Conservation (phyloP, 306 rosid genomes). For the Cicer arietinum region DNA sequence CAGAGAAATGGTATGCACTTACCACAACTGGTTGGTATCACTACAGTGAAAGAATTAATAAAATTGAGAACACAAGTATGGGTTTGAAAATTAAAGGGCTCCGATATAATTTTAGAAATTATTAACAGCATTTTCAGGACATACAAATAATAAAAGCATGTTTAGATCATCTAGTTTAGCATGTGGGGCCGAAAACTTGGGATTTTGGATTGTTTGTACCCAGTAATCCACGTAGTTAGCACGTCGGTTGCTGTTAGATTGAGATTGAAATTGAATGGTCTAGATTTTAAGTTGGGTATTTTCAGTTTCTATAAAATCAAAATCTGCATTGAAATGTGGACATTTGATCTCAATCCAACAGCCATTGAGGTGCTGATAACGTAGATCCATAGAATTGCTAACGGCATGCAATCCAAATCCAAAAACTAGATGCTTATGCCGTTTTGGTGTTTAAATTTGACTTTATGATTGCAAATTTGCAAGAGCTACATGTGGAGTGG, state of each 20-base stretch:
- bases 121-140: neutral
- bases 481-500: constrained; percentile 7
- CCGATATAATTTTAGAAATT: constrained; percentile 5
- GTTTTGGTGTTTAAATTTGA: constrained; percentile 25
- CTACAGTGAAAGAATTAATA: neutral
- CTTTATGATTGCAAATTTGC: constrained; percentile 12
- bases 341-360: too few species aligned
- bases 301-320: too few species aligned
- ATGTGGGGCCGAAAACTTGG: constrained; percentile 24
- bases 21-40: neutral
- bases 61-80: neutral
- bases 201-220: too few species aligned
- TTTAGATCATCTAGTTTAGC: neutral
- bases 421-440: constrained; percentile 1
- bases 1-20: neutral
- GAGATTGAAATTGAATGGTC: too few species aligned
- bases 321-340: too few species aligned
- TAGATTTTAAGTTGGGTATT: too few species aligned
- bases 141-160: neutral
- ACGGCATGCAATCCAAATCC: neutral
- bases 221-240: too few species aligned
- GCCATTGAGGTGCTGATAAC: too few species aligned
- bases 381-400: too few species aligned
- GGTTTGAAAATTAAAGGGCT: constrained; percentile 14
- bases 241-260: too few species aligned